Percentiles rank a stretch among this genome's conserved stretches.
Conservation (phyloP, 805 yeast genomes). For the Candida arabinofermentans region DNA sequence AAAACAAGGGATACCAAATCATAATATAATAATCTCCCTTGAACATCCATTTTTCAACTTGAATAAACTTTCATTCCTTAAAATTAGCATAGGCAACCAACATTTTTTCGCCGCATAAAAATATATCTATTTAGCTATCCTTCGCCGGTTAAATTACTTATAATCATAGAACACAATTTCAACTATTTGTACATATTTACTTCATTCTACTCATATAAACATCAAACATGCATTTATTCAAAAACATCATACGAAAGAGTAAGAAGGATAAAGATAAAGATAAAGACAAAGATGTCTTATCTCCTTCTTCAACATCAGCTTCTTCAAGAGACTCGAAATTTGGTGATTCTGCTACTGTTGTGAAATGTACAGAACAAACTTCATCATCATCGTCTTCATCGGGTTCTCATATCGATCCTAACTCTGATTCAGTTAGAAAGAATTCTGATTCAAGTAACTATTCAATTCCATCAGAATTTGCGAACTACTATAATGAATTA, state of each 20-base stretch:
- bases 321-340: neutral
- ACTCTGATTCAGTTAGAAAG: neutral
- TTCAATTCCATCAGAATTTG: conserved; percentile 6
- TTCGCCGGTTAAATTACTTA: neutral
- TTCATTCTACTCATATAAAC: neutral
- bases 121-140: too few species aligned
- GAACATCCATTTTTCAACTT: too few species aligned
- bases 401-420: neutral
- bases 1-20: too few species aligned
- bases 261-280: conserved; percentile 7
- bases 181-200: neutral
- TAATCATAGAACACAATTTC: neutral
- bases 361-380: neutral
- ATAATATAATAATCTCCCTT: too few species aligned
- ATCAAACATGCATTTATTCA: conserved; percentile 24
- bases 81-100: too few species aligned
- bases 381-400: neutral
- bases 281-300: neutral
- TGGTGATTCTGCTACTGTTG: too few species aligned
- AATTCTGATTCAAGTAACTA: neutral
- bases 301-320: neutral
- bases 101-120: too few species aligned
- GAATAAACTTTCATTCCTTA: too few species aligned
- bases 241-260: conserved; percentile 23
- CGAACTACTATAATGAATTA: conserved; percentile 26